Base-by-base conservation (phyloP, 768 basidiomycete species). In the Auricularia heimuer region DNA sequence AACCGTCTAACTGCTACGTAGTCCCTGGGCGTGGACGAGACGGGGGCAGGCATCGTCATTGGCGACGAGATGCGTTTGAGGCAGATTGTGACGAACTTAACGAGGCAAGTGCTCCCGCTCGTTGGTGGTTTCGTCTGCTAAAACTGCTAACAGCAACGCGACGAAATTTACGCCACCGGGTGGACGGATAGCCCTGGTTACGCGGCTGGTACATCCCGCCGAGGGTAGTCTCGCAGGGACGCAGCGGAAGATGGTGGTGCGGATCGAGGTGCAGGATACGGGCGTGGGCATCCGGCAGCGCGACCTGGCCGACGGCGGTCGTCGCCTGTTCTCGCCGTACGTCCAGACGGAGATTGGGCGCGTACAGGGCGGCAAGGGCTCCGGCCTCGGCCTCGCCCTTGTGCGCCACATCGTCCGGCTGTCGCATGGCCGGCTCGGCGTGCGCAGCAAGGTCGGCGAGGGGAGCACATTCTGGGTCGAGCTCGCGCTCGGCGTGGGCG, bases 391-490 rank as follows among this genome's bases (percentile, higher is more conserved):
- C 29, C 71, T 92, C 21, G 89, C 90, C 1, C 78, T 92, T 4
- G 88, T 90, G 56, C 81, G 89, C 60, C 87, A 88, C 68, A 92
- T 92, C 54, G 88, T 92, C 68, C 88, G 85, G 70, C 75, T 90
- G 47, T 85, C 82, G 62, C 85, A 86, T 51, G 90, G 90, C 21
- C 81, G 90, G 62, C 75, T 91, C 35, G 90, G 86, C n/a, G 81
- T 87, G 36, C 10, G 3, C 12, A 2, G 71, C 39, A 66, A 66
- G 56, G 45, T 74, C 70, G 21, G 72, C 42, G 39, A 33, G 37
- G 94, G 94, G 16, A 90, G 87, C 42, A 92, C 88, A 44, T 95
- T 94, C 77, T 94, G 92, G 93, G 88, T 92, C 8, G 90, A 92
- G 73, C 74, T 92, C 42, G 87, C 78, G 3, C 61, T 68, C 36